Percentiles rank a stretch among this genome's conserved stretches.
phyloP scores from a whole-genome alignment of 345 rosid species.

The Aurinia saxatilis region DNA sequence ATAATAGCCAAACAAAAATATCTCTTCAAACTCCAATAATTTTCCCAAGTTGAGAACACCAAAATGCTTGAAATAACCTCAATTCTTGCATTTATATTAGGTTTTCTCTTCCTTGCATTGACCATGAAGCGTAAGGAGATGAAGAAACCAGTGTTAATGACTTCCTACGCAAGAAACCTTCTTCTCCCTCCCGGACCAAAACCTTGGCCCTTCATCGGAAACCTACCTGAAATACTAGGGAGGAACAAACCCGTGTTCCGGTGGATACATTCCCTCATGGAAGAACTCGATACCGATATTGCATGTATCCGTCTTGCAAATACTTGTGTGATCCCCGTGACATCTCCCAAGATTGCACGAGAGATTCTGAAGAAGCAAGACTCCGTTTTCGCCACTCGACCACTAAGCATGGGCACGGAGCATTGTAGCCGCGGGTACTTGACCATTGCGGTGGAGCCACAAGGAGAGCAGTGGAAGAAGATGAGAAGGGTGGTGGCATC shows the following conservation, averaged over 20 bases:
- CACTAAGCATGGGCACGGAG: slow-evolving; percentile 17
- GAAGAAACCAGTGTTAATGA: not conserved
- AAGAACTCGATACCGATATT: slow-evolving; percentile 29
- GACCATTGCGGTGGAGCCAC: slow-evolving; percentile 28
- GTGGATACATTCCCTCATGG: slow-evolving; percentile 37
- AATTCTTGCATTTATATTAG: not conserved
- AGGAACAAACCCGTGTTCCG: slow-evolving; percentile 30
- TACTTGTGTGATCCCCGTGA: slow-evolving; percentile 34
- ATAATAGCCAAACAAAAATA: not conserved
- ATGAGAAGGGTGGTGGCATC: slow-evolving; percentile 33
- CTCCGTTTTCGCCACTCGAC: slow-evolving; percentile 36
- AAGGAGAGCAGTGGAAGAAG: slow-evolving; percentile 43
- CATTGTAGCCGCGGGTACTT: slow-evolving; percentile 26
- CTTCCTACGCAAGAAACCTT: slow-evolving; percentile 1
- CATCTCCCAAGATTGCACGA: slow-evolving; percentile 30
- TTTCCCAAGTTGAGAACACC: not conserved
- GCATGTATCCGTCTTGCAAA: slow-evolving; percentile 38
- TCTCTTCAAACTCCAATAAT: not conserved
- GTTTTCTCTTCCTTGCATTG: not conserved
- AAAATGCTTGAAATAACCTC: slow-evolving; percentile 1
- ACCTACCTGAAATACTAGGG: slow-evolving; percentile 20
- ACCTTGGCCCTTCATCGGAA: slow-evolving; percentile 42
- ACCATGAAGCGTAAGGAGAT: not conserved
- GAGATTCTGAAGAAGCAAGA: slow-evolving; percentile 38
- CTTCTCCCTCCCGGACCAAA: slow-evolving; percentile 37